phyloP scores from a whole-genome alignment of 306 rosid species.

The Fragaria vesca region DNA sequence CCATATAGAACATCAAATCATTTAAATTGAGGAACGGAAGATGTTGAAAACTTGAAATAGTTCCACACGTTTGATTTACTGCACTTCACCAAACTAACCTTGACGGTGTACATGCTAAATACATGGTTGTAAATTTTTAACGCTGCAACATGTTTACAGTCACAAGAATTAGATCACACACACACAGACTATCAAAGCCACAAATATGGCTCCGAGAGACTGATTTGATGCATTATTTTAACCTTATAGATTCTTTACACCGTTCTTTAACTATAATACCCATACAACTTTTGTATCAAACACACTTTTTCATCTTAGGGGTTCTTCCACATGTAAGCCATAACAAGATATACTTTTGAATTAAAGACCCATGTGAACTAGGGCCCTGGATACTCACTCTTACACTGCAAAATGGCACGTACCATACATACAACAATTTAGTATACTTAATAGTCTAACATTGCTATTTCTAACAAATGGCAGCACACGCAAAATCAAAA shows the following conservation, averaged over 20 bases:
- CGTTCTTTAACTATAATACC: too few relatives aligned
- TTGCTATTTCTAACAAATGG: not conserved
- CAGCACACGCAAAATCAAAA: too few relatives aligned
- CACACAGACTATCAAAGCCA: not conserved
- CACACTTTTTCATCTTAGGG: too few relatives aligned
- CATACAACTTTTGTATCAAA: too few relatives aligned
- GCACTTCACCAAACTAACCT: not conserved
- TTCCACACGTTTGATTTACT: not conserved
- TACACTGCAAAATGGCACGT: not conserved
- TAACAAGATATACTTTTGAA: not conserved
- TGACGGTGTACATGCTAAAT: too few relatives aligned
- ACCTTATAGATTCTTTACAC: too few relatives aligned
- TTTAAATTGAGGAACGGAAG: not conserved
- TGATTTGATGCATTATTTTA: not conserved
- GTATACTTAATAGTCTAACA: too few relatives aligned
- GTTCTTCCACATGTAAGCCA: not conserved
- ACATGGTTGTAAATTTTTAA: too few relatives aligned
- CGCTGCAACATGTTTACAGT: too few relatives aligned
- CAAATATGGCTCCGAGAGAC: not conserved
- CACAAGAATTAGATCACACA: too few relatives aligned
- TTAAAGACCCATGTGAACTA: constrained; percentile 14
- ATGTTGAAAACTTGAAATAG: not conserved
- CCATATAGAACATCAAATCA: not conserved
- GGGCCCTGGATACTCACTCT: not conserved
- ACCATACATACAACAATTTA: not conserved